These are phyloP conservation scores for Penicillium sp. DNA, from an alignment of 2,329 filamentous ascomycete genomes.

Conservation along the genomic window DNA sequence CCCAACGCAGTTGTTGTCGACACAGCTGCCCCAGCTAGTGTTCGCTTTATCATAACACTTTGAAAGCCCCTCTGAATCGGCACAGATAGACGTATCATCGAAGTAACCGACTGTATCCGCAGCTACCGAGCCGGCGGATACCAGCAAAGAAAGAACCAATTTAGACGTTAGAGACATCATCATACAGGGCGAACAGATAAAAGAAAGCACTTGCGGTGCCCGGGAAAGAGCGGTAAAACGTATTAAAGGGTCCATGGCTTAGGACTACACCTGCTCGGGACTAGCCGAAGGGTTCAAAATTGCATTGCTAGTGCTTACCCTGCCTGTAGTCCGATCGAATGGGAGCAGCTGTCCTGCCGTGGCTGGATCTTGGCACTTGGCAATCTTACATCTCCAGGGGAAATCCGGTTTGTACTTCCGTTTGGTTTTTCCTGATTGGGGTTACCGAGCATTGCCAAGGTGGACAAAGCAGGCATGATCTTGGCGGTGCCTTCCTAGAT, in stretches of 20 bases:
- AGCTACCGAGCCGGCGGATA: background rate
- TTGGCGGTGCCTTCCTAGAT: background rate
- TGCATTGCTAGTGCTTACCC: background rate
- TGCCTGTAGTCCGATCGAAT: background rate
- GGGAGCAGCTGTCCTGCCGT: background rate
- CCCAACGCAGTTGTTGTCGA: conserved; percentile 14
- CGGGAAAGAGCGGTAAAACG: background rate
- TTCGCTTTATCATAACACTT: conserved; percentile 12
- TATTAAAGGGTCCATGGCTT: background rate
- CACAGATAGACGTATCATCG: conserved; percentile 10
- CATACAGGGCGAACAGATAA: background rate
- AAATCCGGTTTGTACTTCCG: background rate
- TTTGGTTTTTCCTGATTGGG: background rate
- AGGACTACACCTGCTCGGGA: background rate
- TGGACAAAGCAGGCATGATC: background rate
- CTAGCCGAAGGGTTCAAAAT: background rate
- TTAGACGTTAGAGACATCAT: background rate
- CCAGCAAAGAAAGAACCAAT: background rate
- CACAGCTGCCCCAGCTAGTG: conserved; percentile 8
- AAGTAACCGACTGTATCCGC: conserved; percentile 6
- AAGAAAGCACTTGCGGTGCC: background rate
- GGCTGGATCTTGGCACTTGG: background rate
- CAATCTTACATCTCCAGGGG: background rate
- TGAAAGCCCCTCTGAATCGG: conserved; percentile 8
- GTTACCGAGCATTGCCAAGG: background rate